A percentile compares a stretch with the other conserved stretches of the same genome.
These are phyloP conservation scores for Daldinia loculata DNA, from an alignment of 495 filamentous ascomycete genomes.

Conservation along the genomic window DNA sequence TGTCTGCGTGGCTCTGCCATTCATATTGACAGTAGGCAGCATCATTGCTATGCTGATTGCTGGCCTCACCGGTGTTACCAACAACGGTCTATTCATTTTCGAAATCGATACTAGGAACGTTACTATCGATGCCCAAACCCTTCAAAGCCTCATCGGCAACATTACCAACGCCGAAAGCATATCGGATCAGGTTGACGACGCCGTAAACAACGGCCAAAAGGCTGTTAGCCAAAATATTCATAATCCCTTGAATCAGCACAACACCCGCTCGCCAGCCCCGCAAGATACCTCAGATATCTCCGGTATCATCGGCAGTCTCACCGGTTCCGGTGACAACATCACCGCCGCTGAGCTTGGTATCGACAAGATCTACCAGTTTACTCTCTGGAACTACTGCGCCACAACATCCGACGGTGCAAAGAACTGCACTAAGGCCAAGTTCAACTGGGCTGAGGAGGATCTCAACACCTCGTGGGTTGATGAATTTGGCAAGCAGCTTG, in stretches of 20 bases:
- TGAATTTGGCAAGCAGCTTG: constrained; percentile 50
- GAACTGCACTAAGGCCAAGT: constrained; percentile 68
- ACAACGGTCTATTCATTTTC: constrained; percentile 77
- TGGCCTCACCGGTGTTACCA: constrained; percentile 74
- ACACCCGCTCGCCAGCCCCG: constrained; percentile 28
- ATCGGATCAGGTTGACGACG: constrained; percentile 31
- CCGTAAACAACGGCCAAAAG: constrained; percentile 32
- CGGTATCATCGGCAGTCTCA: constrained; percentile 27
- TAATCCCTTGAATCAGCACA: constrained; percentile 19
- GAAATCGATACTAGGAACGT: constrained; percentile 65
- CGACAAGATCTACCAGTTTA: constrained; percentile 80
- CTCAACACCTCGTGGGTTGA: constrained; percentile 64
- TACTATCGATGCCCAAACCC: constrained; percentile 47
- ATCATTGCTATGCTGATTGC: constrained; percentile 78
- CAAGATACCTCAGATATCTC: constrained; percentile 30
- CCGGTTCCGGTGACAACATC: constrained; percentile 47
- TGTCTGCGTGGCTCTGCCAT: constrained; percentile 82
- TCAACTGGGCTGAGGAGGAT: constrained; percentile 76
- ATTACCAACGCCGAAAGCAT: constrained; percentile 30
- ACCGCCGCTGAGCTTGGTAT: constrained; percentile 66
- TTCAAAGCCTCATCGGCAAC: constrained; percentile 30
- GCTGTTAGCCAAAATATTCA: constrained; percentile 22
- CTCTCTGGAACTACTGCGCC: constrained; percentile 88
- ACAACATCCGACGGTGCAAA: constrained; percentile 56
- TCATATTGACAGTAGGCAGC: constrained; percentile 75